A percentile compares a stretch with the other conserved stretches of the same genome.
Conservation (phyloP, 371 early-diverging fungal genomes). For the Encephalitozoon hellem region DNA sequence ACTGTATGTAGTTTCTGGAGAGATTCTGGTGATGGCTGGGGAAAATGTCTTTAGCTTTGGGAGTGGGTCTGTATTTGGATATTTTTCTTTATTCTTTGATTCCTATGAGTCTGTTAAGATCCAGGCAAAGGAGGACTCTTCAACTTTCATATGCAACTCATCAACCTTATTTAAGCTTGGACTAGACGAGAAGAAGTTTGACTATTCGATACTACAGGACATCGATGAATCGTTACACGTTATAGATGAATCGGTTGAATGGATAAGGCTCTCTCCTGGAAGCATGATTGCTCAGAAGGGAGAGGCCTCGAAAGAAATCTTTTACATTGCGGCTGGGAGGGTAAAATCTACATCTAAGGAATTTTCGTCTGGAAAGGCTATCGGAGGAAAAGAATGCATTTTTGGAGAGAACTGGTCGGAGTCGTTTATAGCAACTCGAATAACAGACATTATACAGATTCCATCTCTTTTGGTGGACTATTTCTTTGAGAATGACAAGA, state of each 20-base stretch:
- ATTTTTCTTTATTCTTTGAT: conserved; percentile 24
- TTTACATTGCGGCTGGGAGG: neutral
- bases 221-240: neutral
- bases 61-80: neutral
- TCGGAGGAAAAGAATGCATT: conserved; percentile 12
- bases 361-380: neutral
- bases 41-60: neutral
- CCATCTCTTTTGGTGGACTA: neutral
- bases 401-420: neutral
- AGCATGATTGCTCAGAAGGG: neutral
- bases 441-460: conserved; percentile 19
- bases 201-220: neutral
- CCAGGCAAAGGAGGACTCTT: neutral
- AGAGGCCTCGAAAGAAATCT: neutral
- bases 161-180: neutral
- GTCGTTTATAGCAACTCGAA: neutral
- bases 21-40: neutral
- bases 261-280: conserved; percentile 1
- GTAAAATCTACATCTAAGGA: neutral
- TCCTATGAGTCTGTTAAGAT: neutral
- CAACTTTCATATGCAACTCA: neutral
- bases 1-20: neutral
- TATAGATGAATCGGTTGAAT: conserved; percentile 17
- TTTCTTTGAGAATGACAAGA: neutral
- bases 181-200: neutral